Conservation (phyloP, 2,329 filamentous ascomycete genomes). For the Dactylellina sp. region DNA sequence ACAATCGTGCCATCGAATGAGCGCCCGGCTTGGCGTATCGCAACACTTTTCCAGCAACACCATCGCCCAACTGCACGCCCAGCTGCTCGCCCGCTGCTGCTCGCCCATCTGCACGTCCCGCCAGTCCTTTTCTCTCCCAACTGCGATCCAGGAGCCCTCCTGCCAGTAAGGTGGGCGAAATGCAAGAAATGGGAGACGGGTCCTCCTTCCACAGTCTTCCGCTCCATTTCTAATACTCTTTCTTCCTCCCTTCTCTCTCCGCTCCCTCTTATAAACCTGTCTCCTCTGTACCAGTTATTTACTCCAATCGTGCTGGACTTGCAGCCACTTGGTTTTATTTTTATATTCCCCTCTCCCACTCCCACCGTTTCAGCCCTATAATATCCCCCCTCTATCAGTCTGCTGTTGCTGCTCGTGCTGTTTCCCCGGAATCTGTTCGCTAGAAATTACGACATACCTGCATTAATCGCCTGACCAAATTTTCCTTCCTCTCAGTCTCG, state of each 20-base stretch:
- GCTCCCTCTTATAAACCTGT: slow-evolving; percentile 12
- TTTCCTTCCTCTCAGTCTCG: slow-evolving; percentile 14
- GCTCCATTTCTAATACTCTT: slow-evolving; percentile 27
- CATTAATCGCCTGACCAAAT: slow-evolving; percentile 20
- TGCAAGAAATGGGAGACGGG: too few species aligned
- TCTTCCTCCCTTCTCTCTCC: slow-evolving; percentile 1
- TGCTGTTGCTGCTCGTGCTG: neutral
- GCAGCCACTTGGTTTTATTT: too few species aligned
- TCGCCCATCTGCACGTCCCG: too few species aligned
- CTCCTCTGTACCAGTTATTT: neutral
- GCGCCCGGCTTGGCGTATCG: slow-evolving; percentile 29
- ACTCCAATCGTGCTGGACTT: neutral
- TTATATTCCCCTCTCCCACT: neutral
- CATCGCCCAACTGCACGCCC: slow-evolving; percentile 6
- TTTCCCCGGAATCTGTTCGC: slow-evolving; percentile 16
- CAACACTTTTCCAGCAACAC: slow-evolving; percentile 50
- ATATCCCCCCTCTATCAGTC: neutral
- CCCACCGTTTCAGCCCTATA: slow-evolving; percentile 10
- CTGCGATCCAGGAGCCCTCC: slow-evolving; percentile 33
- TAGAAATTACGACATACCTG: slow-evolving; percentile 51
- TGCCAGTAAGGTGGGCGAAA: too few species aligned
- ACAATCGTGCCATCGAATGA: slow-evolving; percentile 47
- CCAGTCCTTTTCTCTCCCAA: neutral
- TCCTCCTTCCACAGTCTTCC: slow-evolving; percentile 36
- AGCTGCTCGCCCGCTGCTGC: neutral